These are phyloP conservation scores for Microdochium trichocladiopsis DNA, from an alignment of 2,329 filamentous ascomycete species.

Conservation along the genomic window DNA sequence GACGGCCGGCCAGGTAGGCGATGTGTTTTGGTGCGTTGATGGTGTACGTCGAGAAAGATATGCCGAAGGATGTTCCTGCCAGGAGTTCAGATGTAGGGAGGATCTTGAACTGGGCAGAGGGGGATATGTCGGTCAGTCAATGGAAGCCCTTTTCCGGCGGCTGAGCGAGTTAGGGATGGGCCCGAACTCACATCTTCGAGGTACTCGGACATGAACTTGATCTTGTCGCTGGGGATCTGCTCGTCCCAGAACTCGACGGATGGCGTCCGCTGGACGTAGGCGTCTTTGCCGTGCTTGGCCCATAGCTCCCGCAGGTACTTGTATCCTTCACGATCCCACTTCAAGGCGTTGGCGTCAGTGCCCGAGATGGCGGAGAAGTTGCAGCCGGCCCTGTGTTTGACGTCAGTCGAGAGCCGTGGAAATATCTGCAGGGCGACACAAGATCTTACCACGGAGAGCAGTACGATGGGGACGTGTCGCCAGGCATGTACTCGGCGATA, in stretches of 20 bases:
- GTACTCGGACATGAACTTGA: conserved; percentile 30
- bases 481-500: conserved; percentile 31
- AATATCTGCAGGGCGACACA: not conserved
- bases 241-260: conserved; percentile 34
- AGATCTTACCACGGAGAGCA: conserved; percentile 30
- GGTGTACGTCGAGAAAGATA: conserved; percentile 27
- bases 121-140: not conserved
- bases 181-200: conserved; percentile 25
- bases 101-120: conserved; percentile 16
- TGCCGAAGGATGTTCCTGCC: conserved; percentile 22
- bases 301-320: conserved; percentile 26
- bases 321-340: conserved; percentile 33
- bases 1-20: conserved; percentile 16
- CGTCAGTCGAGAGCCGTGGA: conserved; percentile 1
- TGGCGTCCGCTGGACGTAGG: conserved; percentile 26
- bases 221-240: conserved; percentile 28
- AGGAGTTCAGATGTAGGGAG: conserved; percentile 20
- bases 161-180: too few relatives aligned
- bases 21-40: conserved; percentile 30
- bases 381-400: conserved; percentile 27
- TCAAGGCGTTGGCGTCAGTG: conserved; percentile 29
- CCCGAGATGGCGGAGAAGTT: conserved; percentile 37
- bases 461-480: conserved; percentile 28
- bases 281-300: conserved; percentile 16
- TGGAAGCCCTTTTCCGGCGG: not conserved